Percentiles rank a stretch among this genome's conserved stretches.
Evolutionary conservation across 441 rosid genomes (phyloP).

Genomic region (Populus hybrid): DNA sequence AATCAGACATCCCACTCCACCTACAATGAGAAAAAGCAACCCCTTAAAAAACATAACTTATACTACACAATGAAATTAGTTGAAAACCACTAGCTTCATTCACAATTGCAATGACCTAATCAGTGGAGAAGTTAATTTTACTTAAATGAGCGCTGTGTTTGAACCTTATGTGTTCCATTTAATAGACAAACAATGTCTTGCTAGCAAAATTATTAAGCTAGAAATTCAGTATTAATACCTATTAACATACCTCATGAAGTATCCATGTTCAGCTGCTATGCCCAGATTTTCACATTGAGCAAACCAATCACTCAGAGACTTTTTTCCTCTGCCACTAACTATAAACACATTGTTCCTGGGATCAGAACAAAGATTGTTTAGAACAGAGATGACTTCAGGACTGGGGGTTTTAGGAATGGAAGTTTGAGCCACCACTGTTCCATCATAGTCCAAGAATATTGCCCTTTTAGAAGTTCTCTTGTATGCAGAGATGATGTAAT

Average conservation of each 20-base stretch:
- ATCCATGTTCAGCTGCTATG: conserved; percentile 93
- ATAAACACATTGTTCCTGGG: conserved; percentile 73
- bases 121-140: background rate
- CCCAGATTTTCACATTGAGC: conserved; percentile 72
- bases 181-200: background rate
- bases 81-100: background rate
- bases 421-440: conserved; percentile 67
- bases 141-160: background rate
- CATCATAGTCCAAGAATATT: conserved; percentile 84
- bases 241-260: conserved; percentile 61
- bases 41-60: background rate
- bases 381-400: conserved; percentile 55
- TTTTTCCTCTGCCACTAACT: conserved; percentile 79
- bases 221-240: conserved; percentile 16
- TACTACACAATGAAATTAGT: background rate
- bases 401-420: conserved; percentile 58
- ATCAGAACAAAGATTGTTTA: conserved; percentile 61
- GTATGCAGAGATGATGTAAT: conserved; percentile 54
- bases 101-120: background rate
- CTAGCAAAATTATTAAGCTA: background rate
- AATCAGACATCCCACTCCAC: conserved; percentile 54
- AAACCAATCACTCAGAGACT: conserved; percentile 65
- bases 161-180: background rate
- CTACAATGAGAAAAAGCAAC: conserved; percentile 32
- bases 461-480: conserved; percentile 61